Conservation (phyloP, 2,329 filamentous ascomycete species). For the Fusarium lyarnte region DNA sequence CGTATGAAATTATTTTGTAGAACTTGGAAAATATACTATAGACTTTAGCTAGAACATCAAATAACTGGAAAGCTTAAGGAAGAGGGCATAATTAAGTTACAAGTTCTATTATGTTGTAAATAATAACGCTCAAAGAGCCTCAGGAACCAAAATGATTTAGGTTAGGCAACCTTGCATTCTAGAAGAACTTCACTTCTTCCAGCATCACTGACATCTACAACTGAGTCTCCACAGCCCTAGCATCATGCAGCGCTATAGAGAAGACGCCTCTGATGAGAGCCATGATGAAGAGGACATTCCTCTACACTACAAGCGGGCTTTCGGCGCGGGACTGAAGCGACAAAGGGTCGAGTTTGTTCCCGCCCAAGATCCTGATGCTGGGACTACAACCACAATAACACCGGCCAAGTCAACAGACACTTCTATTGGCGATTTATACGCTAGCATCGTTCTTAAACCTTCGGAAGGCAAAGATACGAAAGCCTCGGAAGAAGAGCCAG, state of each 20-base stretch:
- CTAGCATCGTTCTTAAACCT: conserved; percentile 69
- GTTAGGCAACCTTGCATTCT: not conserved
- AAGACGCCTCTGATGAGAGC: conserved; percentile 37
- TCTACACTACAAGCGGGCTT: conserved; percentile 63
- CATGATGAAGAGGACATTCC: conserved; percentile 59
- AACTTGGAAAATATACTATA: not conserved
- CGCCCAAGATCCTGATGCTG: conserved; percentile 54
- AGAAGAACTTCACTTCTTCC: conserved; percentile 2
- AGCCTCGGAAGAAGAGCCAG: conserved; percentile 28
- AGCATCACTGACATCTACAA: not conserved
- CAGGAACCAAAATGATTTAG: conserved; percentile 1
- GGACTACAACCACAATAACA: conserved; percentile 27
- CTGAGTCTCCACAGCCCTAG: no score
- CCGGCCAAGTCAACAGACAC: conserved; percentile 34
- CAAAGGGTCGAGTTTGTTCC: conserved; percentile 67
- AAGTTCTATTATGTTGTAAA: not conserved
- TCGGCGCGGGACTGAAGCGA: conserved; percentile 66
- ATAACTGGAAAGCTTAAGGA: no score
- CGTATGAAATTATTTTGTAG: not conserved
- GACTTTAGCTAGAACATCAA: not conserved
- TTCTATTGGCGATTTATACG: conserved; percentile 66
- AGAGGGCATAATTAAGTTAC: not conserved
- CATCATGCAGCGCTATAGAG: conserved; percentile 42
- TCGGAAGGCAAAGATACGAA: conserved; percentile 6
- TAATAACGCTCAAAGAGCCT: not conserved